Base-by-base conservation (phyloP, 805 yeast species). In the Barnettozyma vustinii region DNA sequence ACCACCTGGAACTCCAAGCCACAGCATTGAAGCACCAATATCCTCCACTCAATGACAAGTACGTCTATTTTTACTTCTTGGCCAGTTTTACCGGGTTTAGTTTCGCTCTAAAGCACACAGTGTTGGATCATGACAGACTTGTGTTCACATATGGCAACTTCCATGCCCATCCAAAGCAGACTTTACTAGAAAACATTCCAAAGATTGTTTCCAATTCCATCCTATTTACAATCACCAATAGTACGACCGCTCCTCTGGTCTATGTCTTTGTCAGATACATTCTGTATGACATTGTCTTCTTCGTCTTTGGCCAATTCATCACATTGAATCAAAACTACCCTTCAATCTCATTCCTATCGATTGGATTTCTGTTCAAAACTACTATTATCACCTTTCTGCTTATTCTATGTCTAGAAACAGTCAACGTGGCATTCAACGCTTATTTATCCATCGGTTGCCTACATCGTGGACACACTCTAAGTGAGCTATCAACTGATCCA, bases 381-480 rank as follows among this genome's bases (percentile, higher is more conserved):
- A 59, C 66, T 4, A 58, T 60, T 20, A 58, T 65, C 3, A 67
- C 71, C 27, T 73, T 62, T 52, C 56, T 71, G n/a, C 52, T 68
- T 20, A 63, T 68, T 36, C 58, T 71, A 35, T 56, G 62, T 10
- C 79, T 85, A 79, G 90, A 85, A 57, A 42, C 75, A 9, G 61
- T 76, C 21, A 82, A 83, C 58, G 74, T 77, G 48, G 65, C 81
- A 1, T 85, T 76, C 60, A 72, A 80, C 57, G 84, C 84, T 2
- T 84, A 83, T 60, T 74, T 87, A 48, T 75, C 84, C 13, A 75
- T 84, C 54, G 92, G 94, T 2, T 85, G 92, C 61, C 60, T 86
- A 45, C 84, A 82, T 56, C 81, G 83, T 43, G 80, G 78, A 18
- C 78, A 77, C 49, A 79, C 87, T 18, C 71, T 86, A 9, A 77